phyloP scores from a whole-genome alignment of 805 yeast genomes.

The Ogataea paradorogensis region DNA sequence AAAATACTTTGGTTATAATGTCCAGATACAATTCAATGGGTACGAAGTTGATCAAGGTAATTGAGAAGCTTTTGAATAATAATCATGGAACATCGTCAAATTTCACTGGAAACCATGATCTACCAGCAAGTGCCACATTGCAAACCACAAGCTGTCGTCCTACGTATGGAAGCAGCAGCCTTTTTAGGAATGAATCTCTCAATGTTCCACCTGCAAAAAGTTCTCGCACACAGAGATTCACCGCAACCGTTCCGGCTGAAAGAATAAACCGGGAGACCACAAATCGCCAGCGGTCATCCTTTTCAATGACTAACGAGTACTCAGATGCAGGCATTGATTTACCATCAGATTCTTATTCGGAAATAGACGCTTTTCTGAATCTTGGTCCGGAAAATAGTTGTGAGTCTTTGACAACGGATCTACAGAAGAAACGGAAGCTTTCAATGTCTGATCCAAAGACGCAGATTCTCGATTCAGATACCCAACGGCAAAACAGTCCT shows the following conservation, averaged over 20 bases:
- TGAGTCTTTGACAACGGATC: not conserved
- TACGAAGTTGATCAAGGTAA: constrained; percentile 42
- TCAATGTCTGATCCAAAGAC: not conserved
- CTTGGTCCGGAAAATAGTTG: constrained; percentile 3
- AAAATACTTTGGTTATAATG: constrained; percentile 36
- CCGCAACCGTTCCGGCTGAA: not conserved
- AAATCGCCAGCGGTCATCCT: too few species aligned
- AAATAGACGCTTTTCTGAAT: constrained; percentile 17
- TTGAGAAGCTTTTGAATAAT: constrained; percentile 37
- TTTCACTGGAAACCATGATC: not conserved
- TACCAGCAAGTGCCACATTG: not conserved
- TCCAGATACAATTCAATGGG: constrained; percentile 45
- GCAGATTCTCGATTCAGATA: not conserved
- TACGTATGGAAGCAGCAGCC: not conserved
- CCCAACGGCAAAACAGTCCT: not conserved
- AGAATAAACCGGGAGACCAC: too few species aligned
- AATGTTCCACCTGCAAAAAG: not conserved
- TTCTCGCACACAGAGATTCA: not conserved
- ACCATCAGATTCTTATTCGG: constrained; percentile 15
- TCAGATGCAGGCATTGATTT: too few species aligned
- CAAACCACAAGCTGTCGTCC: not conserved
- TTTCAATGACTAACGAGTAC: too few species aligned
- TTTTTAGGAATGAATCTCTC: not conserved
- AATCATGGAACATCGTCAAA: not conserved
- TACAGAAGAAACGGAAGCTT: constrained; percentile 3